These are phyloP conservation scores for Xylaria flabelliformis DNA, from an alignment of 495 filamentous ascomycete genomes.

Conservation along the genomic window DNA sequence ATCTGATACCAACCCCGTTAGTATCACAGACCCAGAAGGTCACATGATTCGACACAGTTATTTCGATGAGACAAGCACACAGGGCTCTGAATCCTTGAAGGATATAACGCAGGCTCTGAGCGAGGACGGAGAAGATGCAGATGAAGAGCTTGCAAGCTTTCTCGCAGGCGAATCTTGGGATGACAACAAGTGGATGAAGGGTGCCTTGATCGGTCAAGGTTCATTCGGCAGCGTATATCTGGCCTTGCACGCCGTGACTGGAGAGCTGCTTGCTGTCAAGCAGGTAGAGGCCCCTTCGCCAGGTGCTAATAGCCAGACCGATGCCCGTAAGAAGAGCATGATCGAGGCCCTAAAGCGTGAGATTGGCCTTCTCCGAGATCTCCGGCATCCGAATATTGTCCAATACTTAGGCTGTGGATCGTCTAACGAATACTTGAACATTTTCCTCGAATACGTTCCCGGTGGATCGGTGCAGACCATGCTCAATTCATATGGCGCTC, in stretches of 20 bases:
- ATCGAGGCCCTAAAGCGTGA: constrained; percentile 95
- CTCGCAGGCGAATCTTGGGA: constrained; percentile 92
- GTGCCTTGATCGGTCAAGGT: constrained; percentile 93
- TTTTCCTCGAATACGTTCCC: constrained; percentile 99
- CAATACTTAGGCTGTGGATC: constrained; percentile 95
- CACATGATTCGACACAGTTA: constrained; percentile 73
- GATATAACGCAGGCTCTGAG: constrained; percentile 69
- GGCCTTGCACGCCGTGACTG: constrained; percentile 95
- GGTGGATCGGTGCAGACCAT: constrained; percentile 97
- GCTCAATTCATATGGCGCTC: constrained; percentile 96
- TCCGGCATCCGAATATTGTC: constrained; percentile 97
- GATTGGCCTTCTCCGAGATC: constrained; percentile 90
- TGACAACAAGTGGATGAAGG: constrained; percentile 98
- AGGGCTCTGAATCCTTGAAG: constrained; percentile 60
- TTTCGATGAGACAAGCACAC: constrained; percentile 80
- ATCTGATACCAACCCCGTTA: constrained; percentile 67
- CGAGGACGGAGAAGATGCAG: constrained; percentile 88
- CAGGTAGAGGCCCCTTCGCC: constrained; percentile 92
- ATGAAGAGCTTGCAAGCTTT: constrained; percentile 78
- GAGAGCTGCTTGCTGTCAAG: constrained; percentile 97
- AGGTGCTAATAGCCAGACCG: constrained; percentile 76
- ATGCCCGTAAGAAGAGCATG: constrained; percentile 95
- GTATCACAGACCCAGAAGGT: constrained; percentile 76
- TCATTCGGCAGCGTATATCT: constrained; percentile 97
- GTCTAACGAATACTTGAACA: constrained; percentile 92